Evolutionary conservation across 1,284 basidiomycete species (phyloP), one percentile per base, ranked within the genome.

Genomic region (Cryptococcus sp.): DNA sequence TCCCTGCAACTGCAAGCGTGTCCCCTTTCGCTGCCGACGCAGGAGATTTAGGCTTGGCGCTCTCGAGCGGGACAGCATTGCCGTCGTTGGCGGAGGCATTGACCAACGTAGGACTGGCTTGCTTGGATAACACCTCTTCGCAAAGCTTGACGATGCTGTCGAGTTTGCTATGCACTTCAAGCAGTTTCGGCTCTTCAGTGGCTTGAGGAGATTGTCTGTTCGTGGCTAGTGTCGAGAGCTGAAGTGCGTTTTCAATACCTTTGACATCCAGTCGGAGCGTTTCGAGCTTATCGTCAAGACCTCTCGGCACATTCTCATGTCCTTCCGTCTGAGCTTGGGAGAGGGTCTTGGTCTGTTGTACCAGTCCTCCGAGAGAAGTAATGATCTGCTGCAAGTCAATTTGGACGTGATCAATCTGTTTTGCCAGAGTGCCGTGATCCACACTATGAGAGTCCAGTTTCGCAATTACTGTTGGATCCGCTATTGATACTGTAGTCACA

Each of bases 131-230:
- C 13, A 72, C 55, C 17, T 72, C 67, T 55, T 74, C 65, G 56
- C 73, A 75, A 1, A 74, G 58, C 16, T 57, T 58, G 17, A 65
- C 69, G 37, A 78, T 69, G 13, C 57, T 61, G 50, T 78, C 76
- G 11, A 78, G 65, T 54, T 78, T 78, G 22, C 43, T 37, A 55
- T 76, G 61, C 8, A 78, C 54, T 45, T 67, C 61, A 1, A 51
- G 46, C 34, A 68, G 48, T 23, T 47, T 54, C 15, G 29, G 23
- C n/a, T 43, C 51, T 22, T 41, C 40, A 11, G 23, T 39, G 5
- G 46, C 46, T 20, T 7, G 8, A 5, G 50, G n/a, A 16, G 52
- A n/a, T 19, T 53, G 54, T 19, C 60, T 54, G n/a, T 41, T 56
- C 15, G 55, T 55, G 3, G 67, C 62, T 19, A 74, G 54, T 10